phyloP scores from a whole-genome alignment of 352 stramenopile species.

The Albugo candida region DNA sequence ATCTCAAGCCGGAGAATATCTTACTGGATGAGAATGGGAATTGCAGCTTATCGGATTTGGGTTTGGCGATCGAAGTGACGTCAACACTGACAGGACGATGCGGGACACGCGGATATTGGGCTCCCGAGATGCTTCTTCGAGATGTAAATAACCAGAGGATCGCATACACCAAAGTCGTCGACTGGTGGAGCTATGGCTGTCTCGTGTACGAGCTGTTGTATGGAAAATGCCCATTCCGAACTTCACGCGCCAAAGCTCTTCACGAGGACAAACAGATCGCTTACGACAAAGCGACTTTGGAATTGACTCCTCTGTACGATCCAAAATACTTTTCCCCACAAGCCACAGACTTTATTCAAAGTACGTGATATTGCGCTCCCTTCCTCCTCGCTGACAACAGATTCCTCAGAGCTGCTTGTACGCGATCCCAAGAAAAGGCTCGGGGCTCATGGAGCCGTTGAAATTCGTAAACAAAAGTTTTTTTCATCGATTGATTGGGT shows the following conservation, averaged over 20 bases:
- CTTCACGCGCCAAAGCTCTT: slow-evolving; percentile 84
- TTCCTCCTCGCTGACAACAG: slow-evolving; percentile 2
- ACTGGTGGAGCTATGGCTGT: slow-evolving; percentile 97
- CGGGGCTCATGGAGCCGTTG: slow-evolving; percentile 40
- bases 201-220: slow-evolving; percentile 94
- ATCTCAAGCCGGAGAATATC: slow-evolving; percentile 66
- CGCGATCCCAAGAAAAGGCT: slow-evolving; percentile 54
- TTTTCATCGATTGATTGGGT: slow-evolving; percentile 60
- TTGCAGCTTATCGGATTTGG: slow-evolving; percentile 91
- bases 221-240: slow-evolving; percentile 93
- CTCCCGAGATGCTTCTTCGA: slow-evolving; percentile 90
- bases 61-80: slow-evolving; percentile 89
- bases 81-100: slow-evolving; percentile 55
- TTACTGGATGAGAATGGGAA: slow-evolving; percentile 86
- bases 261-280: slow-evolving; percentile 80
- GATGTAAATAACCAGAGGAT: slow-evolving; percentile 83
- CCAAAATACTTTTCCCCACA: slow-evolving; percentile 65
- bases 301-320: slow-evolving; percentile 58
- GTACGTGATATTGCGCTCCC: slow-evolving; percentile 16
- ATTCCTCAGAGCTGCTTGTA: slow-evolving; percentile 36
- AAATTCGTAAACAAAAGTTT: slow-evolving; percentile 65
- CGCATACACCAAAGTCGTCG: slow-evolving; percentile 86
- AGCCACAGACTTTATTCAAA: slow-evolving; percentile 45
- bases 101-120: slow-evolving; percentile 83
- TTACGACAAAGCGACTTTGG: slow-evolving; percentile 63